These are phyloP conservation scores for Polychaeton citri DNA, from an alignment of 2,329 filamentous ascomycete species.

Conservation along the genomic window DNA sequence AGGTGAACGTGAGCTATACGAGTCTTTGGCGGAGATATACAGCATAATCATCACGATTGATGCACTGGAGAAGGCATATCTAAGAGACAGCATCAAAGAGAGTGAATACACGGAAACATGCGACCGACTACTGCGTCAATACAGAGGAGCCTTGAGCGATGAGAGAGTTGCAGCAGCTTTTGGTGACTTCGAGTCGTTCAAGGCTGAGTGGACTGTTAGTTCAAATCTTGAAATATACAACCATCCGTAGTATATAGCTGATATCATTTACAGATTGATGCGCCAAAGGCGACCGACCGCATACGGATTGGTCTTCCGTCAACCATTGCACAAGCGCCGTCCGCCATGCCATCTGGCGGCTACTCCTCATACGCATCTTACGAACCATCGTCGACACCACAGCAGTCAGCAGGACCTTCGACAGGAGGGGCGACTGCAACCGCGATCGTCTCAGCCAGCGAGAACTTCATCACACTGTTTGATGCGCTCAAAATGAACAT, in stretches of 20 bases:
- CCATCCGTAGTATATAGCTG: neutral
- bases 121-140: conserved; percentile 85
- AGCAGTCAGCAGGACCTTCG: neutral
- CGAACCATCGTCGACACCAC: neutral
- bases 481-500: conserved; percentile 88
- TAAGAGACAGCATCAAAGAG: conserved; percentile 88
- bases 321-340: conserved; percentile 42
- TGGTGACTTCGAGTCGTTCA: conserved; percentile 79
- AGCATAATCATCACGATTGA: conserved; percentile 94
- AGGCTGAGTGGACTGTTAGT: conserved; percentile 72
- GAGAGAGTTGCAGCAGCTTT: conserved; percentile 85
- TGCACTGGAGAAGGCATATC: conserved; percentile 88
- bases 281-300: conserved; percentile 83
- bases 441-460: conserved; percentile 74
- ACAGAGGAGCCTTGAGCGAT: conserved; percentile 84
- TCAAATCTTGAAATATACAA: neutral
- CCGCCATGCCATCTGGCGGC: neutral
- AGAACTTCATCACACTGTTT: conserved; percentile 97
- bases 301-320: conserved; percentile 86
- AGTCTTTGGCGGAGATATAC: conserved; percentile 93
- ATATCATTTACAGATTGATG: conserved; percentile 56
- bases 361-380: neutral
- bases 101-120: conserved; percentile 93
- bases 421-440: conserved; percentile 28
- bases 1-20: conserved; percentile 82